Evolutionary conservation across 2,329 filamentous ascomycete genomes (phyloP).

Genomic region (Calcarisporium arbuscula): DNA sequence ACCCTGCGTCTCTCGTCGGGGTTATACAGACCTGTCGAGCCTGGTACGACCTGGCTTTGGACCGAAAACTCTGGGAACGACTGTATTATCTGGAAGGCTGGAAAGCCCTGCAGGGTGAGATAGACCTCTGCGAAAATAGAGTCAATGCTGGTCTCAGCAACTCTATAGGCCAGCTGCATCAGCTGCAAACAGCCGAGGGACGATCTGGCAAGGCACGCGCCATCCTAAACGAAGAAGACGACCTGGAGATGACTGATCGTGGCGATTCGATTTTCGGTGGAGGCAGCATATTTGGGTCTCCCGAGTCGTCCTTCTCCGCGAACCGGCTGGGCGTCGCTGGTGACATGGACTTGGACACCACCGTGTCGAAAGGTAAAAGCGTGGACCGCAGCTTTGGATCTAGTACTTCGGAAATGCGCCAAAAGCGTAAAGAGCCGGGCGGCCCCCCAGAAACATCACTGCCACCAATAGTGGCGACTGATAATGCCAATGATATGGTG

Average conservation of each 20-base stretch:
- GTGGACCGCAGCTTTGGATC: constrained; percentile 22
- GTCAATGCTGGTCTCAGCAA: constrained; percentile 39
- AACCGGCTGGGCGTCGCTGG: constrained; percentile 19
- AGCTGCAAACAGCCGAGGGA: constrained; percentile 39
- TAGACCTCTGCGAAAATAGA: constrained; percentile 59
- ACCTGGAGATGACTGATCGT: constrained; percentile 41
- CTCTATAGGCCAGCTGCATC: constrained; percentile 35
- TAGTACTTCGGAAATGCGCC: constrained; percentile 23
- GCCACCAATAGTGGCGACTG: constrained; percentile 21
- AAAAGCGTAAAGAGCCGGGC: constrained; percentile 30
- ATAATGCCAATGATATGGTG: constrained; percentile 25
- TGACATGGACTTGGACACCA: constrained; percentile 24
- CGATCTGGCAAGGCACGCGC: constrained; percentile 51
- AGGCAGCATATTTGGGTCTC: constrained; percentile 29
- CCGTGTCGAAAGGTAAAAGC: constrained; percentile 19
- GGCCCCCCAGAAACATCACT: constrained; percentile 24
- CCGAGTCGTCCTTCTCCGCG: constrained; percentile 23
- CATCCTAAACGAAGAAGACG: constrained; percentile 42
- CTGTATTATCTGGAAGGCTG: constrained; percentile 84
- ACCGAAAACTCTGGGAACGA: constrained; percentile 79
- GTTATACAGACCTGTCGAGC: constrained; percentile 72
- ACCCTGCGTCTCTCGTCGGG: constrained; percentile 70
- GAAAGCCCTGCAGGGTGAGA: constrained; percentile 61
- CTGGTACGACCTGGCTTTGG: constrained; percentile 77
- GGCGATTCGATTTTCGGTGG: constrained; percentile 15